Conservation (phyloP, 805 yeast genomes). For the Tetrapisispora taiwanensis region DNA sequence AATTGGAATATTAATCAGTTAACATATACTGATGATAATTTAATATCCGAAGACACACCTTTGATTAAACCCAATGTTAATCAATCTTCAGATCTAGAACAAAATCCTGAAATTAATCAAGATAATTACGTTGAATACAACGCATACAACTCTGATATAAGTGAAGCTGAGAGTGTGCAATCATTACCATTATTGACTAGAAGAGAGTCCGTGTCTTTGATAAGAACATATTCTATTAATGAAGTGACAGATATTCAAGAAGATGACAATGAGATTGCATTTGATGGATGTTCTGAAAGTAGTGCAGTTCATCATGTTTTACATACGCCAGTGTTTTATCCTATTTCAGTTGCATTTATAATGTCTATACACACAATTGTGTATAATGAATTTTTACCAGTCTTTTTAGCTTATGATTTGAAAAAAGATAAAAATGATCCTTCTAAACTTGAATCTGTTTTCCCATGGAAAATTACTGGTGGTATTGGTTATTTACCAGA, state of each 20-base stretch:
- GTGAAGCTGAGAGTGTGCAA: constrained; percentile 18
- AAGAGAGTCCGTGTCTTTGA: constrained; percentile 25
- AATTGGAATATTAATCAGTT: constrained; percentile 16
- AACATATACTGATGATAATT: background rate
- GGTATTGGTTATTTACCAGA: constrained; percentile 41
- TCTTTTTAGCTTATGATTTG: constrained; percentile 37
- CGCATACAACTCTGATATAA: background rate
- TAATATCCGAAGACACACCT: background rate
- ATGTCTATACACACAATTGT: constrained; percentile 40
- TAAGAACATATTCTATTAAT: constrained; percentile 26
- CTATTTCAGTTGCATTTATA: constrained; percentile 32
- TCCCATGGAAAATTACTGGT: constrained; percentile 42
- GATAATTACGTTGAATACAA: background rate
- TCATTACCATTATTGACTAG: constrained; percentile 23
- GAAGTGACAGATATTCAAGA: constrained; percentile 23
- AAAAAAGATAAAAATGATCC: constrained; percentile 14
- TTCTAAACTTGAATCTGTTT: constrained; percentile 25
- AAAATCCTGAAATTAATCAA: background rate
- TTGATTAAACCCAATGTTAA: background rate
- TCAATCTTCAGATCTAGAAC: background rate
- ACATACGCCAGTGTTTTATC: constrained; percentile 27
- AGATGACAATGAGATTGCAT: constrained; percentile 5
- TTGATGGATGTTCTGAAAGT: constrained; percentile 15
- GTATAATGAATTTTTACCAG: constrained; percentile 46
- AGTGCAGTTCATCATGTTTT: constrained; percentile 20